A percentile compares a stretch with the other conserved stretches of the same genome.
Evolutionary conservation across 495 filamentous ascomycete species (phyloP).

Genomic region (Penicillium manginii): DNA sequence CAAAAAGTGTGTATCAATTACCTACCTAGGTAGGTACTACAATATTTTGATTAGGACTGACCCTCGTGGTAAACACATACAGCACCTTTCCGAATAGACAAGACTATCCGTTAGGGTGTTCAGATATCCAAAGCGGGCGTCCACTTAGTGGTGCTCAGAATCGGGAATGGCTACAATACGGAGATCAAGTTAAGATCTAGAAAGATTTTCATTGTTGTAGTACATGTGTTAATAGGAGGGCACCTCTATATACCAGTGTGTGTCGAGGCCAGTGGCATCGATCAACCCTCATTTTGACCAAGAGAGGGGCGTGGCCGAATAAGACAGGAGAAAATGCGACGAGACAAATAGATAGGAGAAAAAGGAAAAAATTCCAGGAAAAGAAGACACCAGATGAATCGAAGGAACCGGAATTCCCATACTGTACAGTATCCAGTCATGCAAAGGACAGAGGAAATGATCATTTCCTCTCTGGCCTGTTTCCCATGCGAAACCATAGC

Average conservation of each 20-base stretch:
- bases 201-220: slow-evolving; percentile 30
- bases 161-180: not conserved
- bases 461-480: slow-evolving; percentile 28
- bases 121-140: no score
- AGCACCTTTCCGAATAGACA: no score
- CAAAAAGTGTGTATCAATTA: no score
- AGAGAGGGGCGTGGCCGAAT: slow-evolving; percentile 23
- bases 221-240: slow-evolving; percentile 25
- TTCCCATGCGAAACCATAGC: slow-evolving; percentile 36
- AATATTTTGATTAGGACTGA: no score
- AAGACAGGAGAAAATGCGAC: slow-evolving; percentile 15
- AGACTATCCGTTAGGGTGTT: no score
- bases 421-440: slow-evolving; percentile 51
- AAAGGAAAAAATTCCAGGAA: slow-evolving; percentile 24
- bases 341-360: slow-evolving; percentile 8
- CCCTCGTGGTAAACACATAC: no score
- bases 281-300: slow-evolving; percentile 18
- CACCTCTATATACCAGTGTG: slow-evolving; percentile 31
- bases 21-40: no score
- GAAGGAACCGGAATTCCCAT: slow-evolving; percentile 42
- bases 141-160: not conserved
- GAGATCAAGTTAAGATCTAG: slow-evolving; percentile 1
- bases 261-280: slow-evolving; percentile 14
- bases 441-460: slow-evolving; percentile 30
- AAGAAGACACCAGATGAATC: slow-evolving; percentile 43